phyloP scores from a whole-genome alignment of 2,329 filamentous ascomycete genomes.

The Pseudopithomyces chartarum region DNA sequence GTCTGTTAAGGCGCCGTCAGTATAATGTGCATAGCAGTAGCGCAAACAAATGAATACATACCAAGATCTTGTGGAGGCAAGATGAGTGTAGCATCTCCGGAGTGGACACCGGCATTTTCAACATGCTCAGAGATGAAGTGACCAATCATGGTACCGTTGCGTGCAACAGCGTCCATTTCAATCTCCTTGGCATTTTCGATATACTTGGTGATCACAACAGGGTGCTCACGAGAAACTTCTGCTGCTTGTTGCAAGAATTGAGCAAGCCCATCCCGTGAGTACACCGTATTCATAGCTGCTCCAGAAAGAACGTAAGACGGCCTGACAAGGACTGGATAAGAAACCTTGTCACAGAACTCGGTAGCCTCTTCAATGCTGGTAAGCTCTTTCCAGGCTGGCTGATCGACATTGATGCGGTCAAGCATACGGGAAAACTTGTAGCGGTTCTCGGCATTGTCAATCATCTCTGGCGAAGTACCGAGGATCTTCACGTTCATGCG shows the following conservation, averaged over 20 bases:
- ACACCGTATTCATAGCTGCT: conserved; percentile 99
- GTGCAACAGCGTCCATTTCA: conserved; percentile 97
- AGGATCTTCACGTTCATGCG: conserved; percentile 90
- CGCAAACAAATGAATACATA: not conserved
- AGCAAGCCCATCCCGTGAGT: conserved; percentile 90
- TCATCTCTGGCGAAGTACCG: conserved; percentile 98
- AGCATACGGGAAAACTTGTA: conserved; percentile 99
- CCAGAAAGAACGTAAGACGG: conserved; percentile 97
- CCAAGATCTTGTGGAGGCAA: conserved; percentile 86
- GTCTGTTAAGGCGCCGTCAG: conserved; percentile 49
- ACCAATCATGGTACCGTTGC: conserved; percentile 84
- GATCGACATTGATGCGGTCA: conserved; percentile 91
- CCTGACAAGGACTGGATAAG: conserved; percentile 91
- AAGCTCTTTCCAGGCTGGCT: conserved; percentile 97
- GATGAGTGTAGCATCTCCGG: conserved; percentile 94
- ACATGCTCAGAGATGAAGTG: conserved; percentile 99
- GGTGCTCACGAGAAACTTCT: conserved; percentile 92
- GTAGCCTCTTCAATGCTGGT: conserved; percentile 92
- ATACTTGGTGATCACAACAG: conserved; percentile 98
- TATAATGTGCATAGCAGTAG: not conserved
- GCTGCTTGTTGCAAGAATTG: conserved; percentile 87
- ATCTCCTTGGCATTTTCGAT: conserved; percentile 99
- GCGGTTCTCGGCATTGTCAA: conserved; percentile 94
- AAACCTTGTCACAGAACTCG: conserved; percentile 83
- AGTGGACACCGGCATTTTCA: conserved; percentile 98